phyloP scores from a whole-genome alignment of 129 eudicot genomes.

The Flaveria trinervia region DNA sequence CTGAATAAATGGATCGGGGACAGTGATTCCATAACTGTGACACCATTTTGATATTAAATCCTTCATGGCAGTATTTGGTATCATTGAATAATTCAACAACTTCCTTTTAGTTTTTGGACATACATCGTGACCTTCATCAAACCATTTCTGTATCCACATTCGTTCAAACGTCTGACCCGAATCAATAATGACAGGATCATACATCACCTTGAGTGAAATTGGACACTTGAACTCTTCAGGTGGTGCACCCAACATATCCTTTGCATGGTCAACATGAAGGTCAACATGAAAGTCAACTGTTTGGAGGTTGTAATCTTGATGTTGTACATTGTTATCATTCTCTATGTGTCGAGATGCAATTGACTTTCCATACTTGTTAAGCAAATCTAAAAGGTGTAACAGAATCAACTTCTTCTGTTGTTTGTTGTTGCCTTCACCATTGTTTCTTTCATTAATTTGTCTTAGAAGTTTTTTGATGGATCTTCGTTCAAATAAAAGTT shows the following conservation, averaged over 20 bases:
- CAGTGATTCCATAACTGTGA: slow-evolving; percentile 31
- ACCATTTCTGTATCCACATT: slow-evolving; percentile 84
- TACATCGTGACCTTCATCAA: slow-evolving; percentile 70
- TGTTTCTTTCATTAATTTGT: slow-evolving; percentile 31
- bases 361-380: slow-evolving; percentile 52
- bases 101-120: slow-evolving; percentile 70
- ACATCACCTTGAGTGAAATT: slow-evolving; percentile 63
- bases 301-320: slow-evolving; percentile 24
- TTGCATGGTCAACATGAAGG: slow-evolving; percentile 28
- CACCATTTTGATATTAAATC: slow-evolving; percentile 67
- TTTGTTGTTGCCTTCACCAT: slow-evolving; percentile 26
- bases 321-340: slow-evolving; percentile 30
- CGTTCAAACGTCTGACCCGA: slow-evolving; percentile 86
- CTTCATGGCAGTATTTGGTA: slow-evolving; percentile 60
- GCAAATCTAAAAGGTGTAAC: slow-evolving; percentile 49
- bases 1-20: slow-evolving; percentile 46
- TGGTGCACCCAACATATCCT: slow-evolving; percentile 32
- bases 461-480: slow-evolving; percentile 58
- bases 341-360: slow-evolving; percentile 29
- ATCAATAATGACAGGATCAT: slow-evolving; percentile 81
- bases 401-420: slow-evolving; percentile 53
- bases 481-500: slow-evolving; percentile 66
- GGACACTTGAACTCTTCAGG: slow-evolving; percentile 83
- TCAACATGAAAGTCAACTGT: slow-evolving; percentile 27
- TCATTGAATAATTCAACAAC: slow-evolving; percentile 43